These are phyloP conservation scores for Boletus fagicola DNA, from an alignment of 768 basidiomycete genomes.

Conservation along the genomic window DNA sequence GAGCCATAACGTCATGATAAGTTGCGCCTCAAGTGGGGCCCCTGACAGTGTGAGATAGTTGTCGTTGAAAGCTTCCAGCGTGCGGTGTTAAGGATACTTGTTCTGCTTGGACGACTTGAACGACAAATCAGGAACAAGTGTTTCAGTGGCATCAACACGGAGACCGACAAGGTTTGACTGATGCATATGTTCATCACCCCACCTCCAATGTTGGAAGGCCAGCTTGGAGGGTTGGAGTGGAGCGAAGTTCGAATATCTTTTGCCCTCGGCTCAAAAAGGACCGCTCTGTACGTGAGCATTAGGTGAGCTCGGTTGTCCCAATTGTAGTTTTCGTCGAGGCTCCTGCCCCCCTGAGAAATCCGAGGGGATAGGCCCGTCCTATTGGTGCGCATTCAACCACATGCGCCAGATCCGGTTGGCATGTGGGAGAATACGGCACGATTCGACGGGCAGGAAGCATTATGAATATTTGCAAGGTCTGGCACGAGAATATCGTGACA, in stretches of 20 bases:
- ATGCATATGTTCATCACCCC: background rate
- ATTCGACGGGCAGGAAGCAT: background rate
- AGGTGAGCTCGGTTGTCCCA: background rate
- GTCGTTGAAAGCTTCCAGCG: background rate
- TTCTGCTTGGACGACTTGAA: background rate
- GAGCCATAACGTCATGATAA: background rate
- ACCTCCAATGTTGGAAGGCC: background rate
- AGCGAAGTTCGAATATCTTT: background rate
- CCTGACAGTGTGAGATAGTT: slow-evolving; percentile 9
- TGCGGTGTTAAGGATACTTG: slow-evolving; percentile 5
- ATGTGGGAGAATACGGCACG: background rate
- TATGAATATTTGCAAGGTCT: background rate
- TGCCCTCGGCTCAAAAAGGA: background rate
- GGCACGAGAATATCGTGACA: background rate
- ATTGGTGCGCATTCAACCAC: background rate
- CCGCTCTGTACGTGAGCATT: slow-evolving; percentile 2
- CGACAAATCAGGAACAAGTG: background rate
- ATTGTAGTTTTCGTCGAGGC: background rate
- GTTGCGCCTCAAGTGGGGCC: background rate
- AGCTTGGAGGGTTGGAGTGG: background rate
- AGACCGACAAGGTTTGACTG: background rate
- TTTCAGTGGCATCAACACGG: slow-evolving; percentile 7
- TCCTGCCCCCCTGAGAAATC: slow-evolving; percentile 16
- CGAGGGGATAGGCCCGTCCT: slow-evolving; percentile 17
- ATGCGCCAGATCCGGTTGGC: background rate